Evolutionary conservation across 2,329 filamentous ascomycete species (phyloP).

Genomic region (Fulvia fulva): DNA sequence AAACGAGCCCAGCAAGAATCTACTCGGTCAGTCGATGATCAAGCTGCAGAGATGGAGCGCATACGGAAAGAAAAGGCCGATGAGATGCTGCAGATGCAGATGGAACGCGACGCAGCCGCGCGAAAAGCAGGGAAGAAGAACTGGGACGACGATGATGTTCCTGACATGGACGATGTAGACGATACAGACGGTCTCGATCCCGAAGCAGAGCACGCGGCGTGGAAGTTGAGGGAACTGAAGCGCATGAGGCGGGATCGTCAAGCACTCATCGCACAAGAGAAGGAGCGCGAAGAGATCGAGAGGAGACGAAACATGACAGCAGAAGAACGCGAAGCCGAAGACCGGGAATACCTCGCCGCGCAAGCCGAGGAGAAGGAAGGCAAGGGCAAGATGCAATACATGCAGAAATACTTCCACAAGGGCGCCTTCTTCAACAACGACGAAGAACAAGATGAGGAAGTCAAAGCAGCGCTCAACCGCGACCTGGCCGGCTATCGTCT

Average conservation of each 20-base stretch:
- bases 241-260: conserved; percentile 83
- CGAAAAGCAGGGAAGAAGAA: conserved; percentile 72
- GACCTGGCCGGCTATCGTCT: conserved; percentile 84
- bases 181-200: conserved; percentile 85
- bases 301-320: conserved; percentile 79
- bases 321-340: conserved; percentile 81
- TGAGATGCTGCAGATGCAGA: conserved; percentile 79
- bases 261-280: conserved; percentile 70
- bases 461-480: conserved; percentile 71
- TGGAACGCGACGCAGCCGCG: conserved; percentile 74
- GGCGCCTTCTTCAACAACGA: conserved; percentile 91
- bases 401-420: conserved; percentile 97
- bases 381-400: conserved; percentile 77
- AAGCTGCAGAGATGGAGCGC: conserved; percentile 48
- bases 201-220: conserved; percentile 83
- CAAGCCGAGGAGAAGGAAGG: conserved; percentile 73
- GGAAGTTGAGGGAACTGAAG: conserved; percentile 88
- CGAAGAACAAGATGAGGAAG: conserved; percentile 58
- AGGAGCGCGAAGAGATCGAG: conserved; percentile 84
- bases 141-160: conserved; percentile 71
- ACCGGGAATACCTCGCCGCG: conserved; percentile 68
- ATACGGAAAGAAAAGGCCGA: conserved; percentile 69
- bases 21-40: conserved; percentile 37
- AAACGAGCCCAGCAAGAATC: conserved; percentile 47
- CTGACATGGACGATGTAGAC: conserved; percentile 85